Evolutionary conservation across 1,139 yeast species (phyloP), one percentile per base, ranked within the genome.

Genomic region (Saccharomyces pastorianus): DNA sequence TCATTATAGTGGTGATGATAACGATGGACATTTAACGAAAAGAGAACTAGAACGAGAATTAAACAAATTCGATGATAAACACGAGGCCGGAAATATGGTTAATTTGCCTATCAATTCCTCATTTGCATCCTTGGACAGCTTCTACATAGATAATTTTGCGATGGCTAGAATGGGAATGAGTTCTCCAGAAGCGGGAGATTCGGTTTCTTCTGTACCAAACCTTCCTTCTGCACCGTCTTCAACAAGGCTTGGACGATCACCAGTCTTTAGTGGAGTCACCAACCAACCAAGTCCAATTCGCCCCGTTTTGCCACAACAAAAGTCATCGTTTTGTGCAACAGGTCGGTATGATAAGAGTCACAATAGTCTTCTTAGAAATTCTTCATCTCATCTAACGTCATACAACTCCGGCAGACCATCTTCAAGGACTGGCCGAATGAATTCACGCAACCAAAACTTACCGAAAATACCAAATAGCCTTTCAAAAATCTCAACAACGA

Each of bases 61-160:
- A 61, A 55, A 53, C 83, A 57, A 31, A 64, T 62, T 49, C 51
- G 82, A 74, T 49, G 57, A 53, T 29, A 57, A 56, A 41, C 57
- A 60, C 29, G 58, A 58, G 44, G 56, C 62, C 34, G 55, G 56
- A 17, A 60, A 61, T 26, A 58, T 5, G 84, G 88, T 54, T 80
- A 69, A 20, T 7, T 67, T 85, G 48, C 88, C 90, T 0, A 75
- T 84, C 20, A 83, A 82, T 59, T 88, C 85, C 51, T 84, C 90
- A 59, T 85, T 84, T 74, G 93, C 91, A 0, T 85, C 91, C 0
- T 72, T 86, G 64, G 90, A 85, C 65, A 84, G 90, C 64, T 77
- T 81, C 54, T 84, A 84, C 65, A 85, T 84, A 61, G 88, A 84
- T 52, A 70, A 68, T 48, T 71, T 64, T 58, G 76, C 73, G 1